Evolutionary conservation across 176 grass and related monocot species (phyloP).

Genomic region (Dactylis glomerata): DNA sequence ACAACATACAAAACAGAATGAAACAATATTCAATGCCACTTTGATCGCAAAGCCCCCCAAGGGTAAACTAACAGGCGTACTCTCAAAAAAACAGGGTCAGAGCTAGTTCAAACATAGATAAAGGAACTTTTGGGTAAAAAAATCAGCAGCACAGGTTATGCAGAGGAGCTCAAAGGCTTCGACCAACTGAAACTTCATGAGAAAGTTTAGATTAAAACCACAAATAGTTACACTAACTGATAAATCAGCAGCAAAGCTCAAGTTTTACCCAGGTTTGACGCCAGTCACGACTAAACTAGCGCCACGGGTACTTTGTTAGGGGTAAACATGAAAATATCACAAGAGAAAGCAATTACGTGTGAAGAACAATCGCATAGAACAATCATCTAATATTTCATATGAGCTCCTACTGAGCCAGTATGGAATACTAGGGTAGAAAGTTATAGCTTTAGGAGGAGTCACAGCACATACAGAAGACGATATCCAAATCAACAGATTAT

Average conservation of each 20-base stretch:
- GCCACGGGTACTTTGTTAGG: background rate
- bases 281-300: background rate
- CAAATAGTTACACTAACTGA: background rate
- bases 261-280: background rate
- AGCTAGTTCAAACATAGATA: too few species aligned
- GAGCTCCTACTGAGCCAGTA: too few species aligned
- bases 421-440: background rate
- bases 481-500: background rate
- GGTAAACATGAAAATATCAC: background rate
- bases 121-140: too few species aligned
- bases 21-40: background rate
- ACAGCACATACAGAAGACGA: background rate
- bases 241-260: background rate
- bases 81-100: too few species aligned
- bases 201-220: background rate
- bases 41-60: background rate
- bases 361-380: background rate
- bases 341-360: background rate
- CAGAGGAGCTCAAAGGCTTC: background rate
- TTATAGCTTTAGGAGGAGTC: background rate
- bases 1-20: background rate
- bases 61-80: too few species aligned
- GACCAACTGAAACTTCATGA: background rate
- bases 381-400: background rate
- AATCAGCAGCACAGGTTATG: too few species aligned